Evolutionary conservation across 2,329 filamentous ascomycete species (phyloP).

Genomic region (Xylaria sp.): DNA sequence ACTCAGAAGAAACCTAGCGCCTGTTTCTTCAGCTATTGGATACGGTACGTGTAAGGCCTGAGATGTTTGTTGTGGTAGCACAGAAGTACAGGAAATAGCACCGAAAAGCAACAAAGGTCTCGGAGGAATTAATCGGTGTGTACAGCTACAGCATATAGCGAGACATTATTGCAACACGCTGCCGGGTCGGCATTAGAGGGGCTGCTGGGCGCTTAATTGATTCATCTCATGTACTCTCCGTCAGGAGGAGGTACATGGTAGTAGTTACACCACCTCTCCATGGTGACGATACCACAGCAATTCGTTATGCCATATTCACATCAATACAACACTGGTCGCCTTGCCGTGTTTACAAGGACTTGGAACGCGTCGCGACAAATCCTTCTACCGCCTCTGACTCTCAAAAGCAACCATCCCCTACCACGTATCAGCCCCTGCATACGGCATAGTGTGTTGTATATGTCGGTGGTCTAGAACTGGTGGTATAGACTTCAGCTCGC

Average conservation of each 20-base stretch:
- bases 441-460: not conserved
- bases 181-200: not conserved
- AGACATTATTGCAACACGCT: not conserved
- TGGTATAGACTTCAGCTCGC: constrained; percentile 23
- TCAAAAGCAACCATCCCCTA: not conserved
- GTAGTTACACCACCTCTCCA: not conserved
- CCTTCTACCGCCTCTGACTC: not conserved
- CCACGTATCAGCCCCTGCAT: constrained; percentile 5
- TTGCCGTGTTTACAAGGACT: not conserved
- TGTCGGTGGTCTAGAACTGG: constrained; percentile 13
- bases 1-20: not conserved
- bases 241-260: not conserved
- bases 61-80: not conserved
- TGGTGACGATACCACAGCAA: not conserved
- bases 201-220: constrained; percentile 21
- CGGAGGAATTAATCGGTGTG: constrained; percentile 3
- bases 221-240: not conserved
- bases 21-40: not conserved
- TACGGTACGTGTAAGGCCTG: too few species aligned
- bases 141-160: not conserved
- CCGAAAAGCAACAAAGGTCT: not conserved
- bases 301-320: not conserved
- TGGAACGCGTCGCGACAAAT: constrained; percentile 25
- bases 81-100: not conserved
- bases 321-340: not conserved